Conservation (phyloP, 495 filamentous ascomycete species). For the Neurospora sp. region DNA sequence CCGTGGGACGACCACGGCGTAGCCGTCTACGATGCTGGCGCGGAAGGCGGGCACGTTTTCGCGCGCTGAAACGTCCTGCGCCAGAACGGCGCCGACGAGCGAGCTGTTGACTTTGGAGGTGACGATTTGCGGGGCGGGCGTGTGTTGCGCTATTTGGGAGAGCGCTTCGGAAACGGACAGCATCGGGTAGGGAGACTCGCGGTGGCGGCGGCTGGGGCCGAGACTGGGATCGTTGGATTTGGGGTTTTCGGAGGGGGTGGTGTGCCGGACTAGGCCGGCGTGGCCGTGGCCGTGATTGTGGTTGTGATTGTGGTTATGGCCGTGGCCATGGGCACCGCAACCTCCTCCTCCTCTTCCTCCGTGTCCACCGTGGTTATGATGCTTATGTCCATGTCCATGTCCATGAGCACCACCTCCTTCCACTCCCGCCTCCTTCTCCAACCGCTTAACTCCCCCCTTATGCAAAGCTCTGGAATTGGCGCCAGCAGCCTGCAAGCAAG, state of each 20-base stretch:
- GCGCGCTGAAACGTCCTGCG: slow-evolving; percentile 66
- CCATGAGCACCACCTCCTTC: slow-evolving; percentile 12
- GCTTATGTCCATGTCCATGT: slow-evolving; percentile 17
- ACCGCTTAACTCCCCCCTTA: slow-evolving; percentile 65
- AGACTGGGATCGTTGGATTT: slow-evolving; percentile 72
- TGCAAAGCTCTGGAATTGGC: slow-evolving; percentile 74
- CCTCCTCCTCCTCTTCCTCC: neutral
- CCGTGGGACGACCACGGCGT: slow-evolving; percentile 60
- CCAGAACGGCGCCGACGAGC: slow-evolving; percentile 68
- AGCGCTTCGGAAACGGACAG: slow-evolving; percentile 74
- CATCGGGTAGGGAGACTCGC: slow-evolving; percentile 89
- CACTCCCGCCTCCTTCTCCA: slow-evolving; percentile 72
- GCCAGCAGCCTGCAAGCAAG: slow-evolving; percentile 80
- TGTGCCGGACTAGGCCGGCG: slow-evolving; percentile 59
- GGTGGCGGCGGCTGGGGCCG: slow-evolving; percentile 65
- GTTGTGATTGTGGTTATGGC: slow-evolving; percentile 38
- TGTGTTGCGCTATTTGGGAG: slow-evolving; percentile 56
- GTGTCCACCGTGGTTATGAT: slow-evolving; percentile 39
- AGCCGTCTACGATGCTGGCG: slow-evolving; percentile 95
- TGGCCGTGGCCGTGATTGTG: slow-evolving; percentile 58
- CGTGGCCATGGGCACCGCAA: slow-evolving; percentile 40
- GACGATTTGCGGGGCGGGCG: slow-evolving; percentile 46
- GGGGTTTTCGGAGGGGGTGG: slow-evolving; percentile 40
- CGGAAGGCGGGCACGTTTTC: slow-evolving; percentile 87
- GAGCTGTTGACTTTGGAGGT: slow-evolving; percentile 47